Evolutionary conservation across 73 alveolate species (phyloP).

Genomic region (Paramecium sonneborni): DNA sequence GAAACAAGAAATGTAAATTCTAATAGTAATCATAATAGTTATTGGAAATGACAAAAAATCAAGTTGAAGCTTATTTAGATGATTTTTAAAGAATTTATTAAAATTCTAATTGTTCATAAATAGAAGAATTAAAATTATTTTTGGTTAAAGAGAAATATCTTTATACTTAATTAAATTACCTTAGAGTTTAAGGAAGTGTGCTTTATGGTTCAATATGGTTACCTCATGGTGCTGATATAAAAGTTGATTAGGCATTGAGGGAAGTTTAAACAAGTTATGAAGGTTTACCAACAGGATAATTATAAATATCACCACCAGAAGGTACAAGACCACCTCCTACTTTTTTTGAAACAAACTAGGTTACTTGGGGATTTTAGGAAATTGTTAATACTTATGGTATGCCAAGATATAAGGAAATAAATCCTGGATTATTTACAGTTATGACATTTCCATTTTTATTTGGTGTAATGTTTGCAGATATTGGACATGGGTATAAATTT

Average conservation of each 20-base stretch:
- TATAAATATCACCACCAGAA: conserved; percentile 73
- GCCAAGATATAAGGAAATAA: conserved; percentile 96
- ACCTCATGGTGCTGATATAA: conserved; percentile 63
- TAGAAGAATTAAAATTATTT: conserved; percentile 78
- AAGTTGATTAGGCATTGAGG: conserved; percentile 56
- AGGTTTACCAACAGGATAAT: conserved; percentile 75
- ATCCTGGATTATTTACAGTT: conserved; percentile 94
- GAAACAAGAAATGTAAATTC: conserved; percentile 39
- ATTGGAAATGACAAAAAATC: conserved; percentile 71
- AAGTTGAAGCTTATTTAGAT: conserved; percentile 69
- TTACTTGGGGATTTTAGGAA: conserved; percentile 92
- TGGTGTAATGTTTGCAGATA: conserved; percentile 99
- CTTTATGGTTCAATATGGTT: conserved; percentile 76
- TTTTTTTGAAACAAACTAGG: conserved; percentile 89
- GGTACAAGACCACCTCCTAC: conserved; percentile 87
- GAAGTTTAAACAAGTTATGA: conserved; percentile 60
- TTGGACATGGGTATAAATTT: conserved; percentile 95
- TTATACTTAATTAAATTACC: conserved; percentile 71
- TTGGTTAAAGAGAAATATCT: conserved; percentile 78
- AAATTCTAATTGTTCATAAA: conserved; percentile 70
- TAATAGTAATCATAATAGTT: neutral
- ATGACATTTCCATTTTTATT: conserved; percentile 98
- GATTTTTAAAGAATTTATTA: conserved; percentile 59
- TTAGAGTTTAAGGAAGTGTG: conserved; percentile 61
- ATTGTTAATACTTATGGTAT: conserved; percentile 97